A percentile compares a stretch with the other conserved stretches of the same genome.
phyloP scores from a whole-genome alignment of 768 basidiomycete species.

The Naganishia onofrii region DNA sequence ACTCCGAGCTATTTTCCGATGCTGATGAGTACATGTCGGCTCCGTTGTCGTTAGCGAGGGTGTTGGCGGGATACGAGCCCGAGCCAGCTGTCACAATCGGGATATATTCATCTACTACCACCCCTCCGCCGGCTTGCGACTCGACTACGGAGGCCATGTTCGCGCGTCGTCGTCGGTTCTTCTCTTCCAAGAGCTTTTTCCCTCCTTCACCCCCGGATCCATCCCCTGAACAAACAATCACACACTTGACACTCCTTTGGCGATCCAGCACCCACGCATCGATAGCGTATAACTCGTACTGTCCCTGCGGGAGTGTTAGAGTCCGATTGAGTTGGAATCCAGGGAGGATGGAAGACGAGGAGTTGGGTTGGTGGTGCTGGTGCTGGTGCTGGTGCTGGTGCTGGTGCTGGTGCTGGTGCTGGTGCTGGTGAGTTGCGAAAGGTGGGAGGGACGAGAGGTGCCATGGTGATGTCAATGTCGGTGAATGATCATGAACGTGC shows the following conservation, averaged over 20 bases:
- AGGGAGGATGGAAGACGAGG: neutral
- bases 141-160: too few species aligned
- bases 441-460: too few species aligned
- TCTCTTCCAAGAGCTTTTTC: neutral
- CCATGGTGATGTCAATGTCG: too few species aligned
- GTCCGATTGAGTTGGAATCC: neutral
- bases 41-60: too few species aligned
- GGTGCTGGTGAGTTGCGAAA: too few species aligned
- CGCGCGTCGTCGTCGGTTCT: neutral
- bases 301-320: neutral
- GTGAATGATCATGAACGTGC: too few species aligned
- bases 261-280: conserved; percentile 19
- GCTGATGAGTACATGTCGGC: neutral
- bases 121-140: neutral
- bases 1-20: too few species aligned
- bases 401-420: too few species aligned
- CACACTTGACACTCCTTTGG: neutral
- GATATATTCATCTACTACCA: conserved; percentile 11
- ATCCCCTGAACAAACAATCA: neutral
- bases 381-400: neutral
- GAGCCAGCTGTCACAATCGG: neutral
- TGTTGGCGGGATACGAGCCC: too few species aligned
- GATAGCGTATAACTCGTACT: conserved; percentile 9
- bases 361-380: neutral
- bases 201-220: too few species aligned